Conservation (phyloP, 1,139 yeast genomes). For the Zhuliangozyma parablackwelliae region DNA sequence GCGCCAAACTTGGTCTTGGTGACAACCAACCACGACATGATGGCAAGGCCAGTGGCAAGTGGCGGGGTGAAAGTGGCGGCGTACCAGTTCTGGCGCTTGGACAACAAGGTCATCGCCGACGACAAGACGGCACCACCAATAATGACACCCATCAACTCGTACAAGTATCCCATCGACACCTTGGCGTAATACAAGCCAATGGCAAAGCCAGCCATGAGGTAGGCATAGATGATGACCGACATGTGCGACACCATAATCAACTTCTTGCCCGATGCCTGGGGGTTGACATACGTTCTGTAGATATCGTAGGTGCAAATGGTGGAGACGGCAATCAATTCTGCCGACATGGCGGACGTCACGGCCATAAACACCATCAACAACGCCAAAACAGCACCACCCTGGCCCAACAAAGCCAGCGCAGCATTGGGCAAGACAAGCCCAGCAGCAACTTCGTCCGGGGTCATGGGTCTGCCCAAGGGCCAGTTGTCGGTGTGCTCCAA, state of each 20-base stretch:
- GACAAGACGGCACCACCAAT: conserved; percentile 86
- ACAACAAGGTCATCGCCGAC: conserved; percentile 64
- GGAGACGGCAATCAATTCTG: conserved; percentile 84
- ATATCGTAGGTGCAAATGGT: conserved; percentile 82
- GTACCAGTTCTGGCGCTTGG: conserved; percentile 57
- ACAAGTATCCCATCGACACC: conserved; percentile 80
- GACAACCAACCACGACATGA: conserved; percentile 62
- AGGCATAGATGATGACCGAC: conserved; percentile 60
- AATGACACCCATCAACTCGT: conserved; percentile 82
- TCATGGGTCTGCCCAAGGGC: conserved; percentile 70
- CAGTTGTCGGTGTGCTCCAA: conserved; percentile 63
- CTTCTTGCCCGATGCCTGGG: conserved; percentile 67
- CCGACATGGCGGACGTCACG: conserved; percentile 76
- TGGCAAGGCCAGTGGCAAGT: conserved; percentile 56
- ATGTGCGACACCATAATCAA: conserved; percentile 65
- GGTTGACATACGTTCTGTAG: conserved; percentile 75
- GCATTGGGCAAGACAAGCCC: conserved; percentile 86
- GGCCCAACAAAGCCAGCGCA: conserved; percentile 79
- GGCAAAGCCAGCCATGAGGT: conserved; percentile 76
- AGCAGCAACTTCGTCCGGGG: conserved; percentile 65
- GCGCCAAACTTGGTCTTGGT: conserved; percentile 51
- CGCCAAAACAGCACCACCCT: conserved; percentile 81
- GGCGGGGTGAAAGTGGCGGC: conserved; percentile 63
- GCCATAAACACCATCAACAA: conserved; percentile 79
- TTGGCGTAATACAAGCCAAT: conserved; percentile 79